Evolutionary conservation across 768 basidiomycete genomes (phyloP), one percentile per base, ranked within the genome.

Genomic region (Tylopilus cervinicoccineus): DNA sequence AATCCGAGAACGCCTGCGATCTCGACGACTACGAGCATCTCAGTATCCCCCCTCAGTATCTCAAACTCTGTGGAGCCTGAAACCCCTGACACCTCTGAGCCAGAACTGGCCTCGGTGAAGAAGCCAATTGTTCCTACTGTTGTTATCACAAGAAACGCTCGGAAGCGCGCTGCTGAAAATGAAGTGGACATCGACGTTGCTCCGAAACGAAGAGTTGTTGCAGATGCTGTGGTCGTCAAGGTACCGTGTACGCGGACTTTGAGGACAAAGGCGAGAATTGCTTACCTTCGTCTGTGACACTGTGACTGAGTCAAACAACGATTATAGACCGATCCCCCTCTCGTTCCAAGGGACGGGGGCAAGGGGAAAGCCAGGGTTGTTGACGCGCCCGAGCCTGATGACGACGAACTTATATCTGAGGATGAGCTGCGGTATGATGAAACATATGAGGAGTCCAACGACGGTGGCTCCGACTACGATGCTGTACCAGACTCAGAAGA

Each of bases 381-480:
- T 6, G 51, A 57, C 2, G 54, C 53, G n/a, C 60, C 67, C 38
- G 66, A 66, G 32, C 62, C 55, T 16, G 52, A 52, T 11, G 52
- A 59, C n/a, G 71, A 72, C 4, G 66, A 58, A 2, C 44, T 48
- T 7, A 28, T 61, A 20, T 59, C 69, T 31, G 70, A 76, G 17
- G 65, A 68, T 36, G 72, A 67, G 17, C 57, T 71, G 32, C 74
- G 74, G 32, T 73, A 69, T 50, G 67, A 70, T 39, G 74, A 74
- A 36, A 54, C 64, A 19, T 39, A 75, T 23, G 69, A 72, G 11
- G 83, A 84, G 48, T 80, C 76, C 16, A 76, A 76, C 26, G 76
- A 71, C 45, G 66, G 66, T 50, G 81, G 74, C 23, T 86, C 86
- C 33, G 84, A 84, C 47, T 86, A 83, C 53, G 69, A 77, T 34